Percentiles rank a stretch among this genome's conserved stretches.
These are phyloP conservation scores for Xylaria nigripes DNA, from an alignment of 495 filamentous ascomycete genomes.

Conservation along the genomic window DNA sequence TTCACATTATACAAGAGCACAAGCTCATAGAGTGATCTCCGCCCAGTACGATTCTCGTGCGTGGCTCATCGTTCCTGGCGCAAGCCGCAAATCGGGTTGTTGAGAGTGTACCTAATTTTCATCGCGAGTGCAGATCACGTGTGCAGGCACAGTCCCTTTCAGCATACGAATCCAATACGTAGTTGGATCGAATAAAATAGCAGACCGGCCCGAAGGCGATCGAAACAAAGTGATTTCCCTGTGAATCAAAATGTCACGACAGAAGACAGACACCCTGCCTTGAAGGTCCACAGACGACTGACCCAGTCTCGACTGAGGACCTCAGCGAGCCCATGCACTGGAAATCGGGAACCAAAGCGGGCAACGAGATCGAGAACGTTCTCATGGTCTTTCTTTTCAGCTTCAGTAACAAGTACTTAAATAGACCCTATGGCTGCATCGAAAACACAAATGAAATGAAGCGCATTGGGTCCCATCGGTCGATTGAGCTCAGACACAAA, in stretches of 20 bases:
- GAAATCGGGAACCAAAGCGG: not conserved
- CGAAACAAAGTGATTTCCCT: not conserved
- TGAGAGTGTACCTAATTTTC: not conserved
- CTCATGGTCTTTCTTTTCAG: not conserved
- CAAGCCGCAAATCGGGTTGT: not conserved
- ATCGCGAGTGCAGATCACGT: not conserved
- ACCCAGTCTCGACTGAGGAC: not conserved
- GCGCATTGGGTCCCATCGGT: not conserved
- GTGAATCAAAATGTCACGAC: not conserved
- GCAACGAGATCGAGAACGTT: constrained; percentile 1
- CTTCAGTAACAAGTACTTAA: not conserved
- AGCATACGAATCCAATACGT: not conserved
- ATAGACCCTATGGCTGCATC: not conserved
- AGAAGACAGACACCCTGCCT: not conserved
- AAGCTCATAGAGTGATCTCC: not conserved
- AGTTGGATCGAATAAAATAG: not conserved
- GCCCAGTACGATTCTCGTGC: not conserved
- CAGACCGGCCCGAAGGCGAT: not conserved
- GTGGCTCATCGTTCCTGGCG: not conserved
- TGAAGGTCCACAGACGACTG: constrained; percentile 1
- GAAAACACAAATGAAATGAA: not conserved
- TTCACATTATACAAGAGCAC: constrained; percentile 5
- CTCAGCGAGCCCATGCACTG: not conserved
- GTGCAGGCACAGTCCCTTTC: not conserved
- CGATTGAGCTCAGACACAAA: not conserved